Percentiles rank a stretch among this genome's conserved stretches.
These are phyloP conservation scores for Pseudisothecium myosuroides DNA, from an alignment of 225 moss, liverwort and hornwort species.

Conservation along the genomic window DNA sequence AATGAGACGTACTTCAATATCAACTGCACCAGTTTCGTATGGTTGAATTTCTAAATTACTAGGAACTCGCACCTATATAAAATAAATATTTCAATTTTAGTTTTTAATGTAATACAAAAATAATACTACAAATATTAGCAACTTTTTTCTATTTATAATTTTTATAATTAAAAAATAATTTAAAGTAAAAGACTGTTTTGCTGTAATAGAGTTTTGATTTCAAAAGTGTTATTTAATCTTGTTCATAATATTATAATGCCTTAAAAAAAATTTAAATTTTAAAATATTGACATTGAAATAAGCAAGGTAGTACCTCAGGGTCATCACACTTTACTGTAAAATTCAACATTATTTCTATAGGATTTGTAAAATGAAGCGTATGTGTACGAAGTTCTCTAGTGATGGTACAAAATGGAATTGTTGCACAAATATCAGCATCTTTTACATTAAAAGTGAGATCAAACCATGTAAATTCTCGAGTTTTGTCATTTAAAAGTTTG, in stretches of 20 bases:
- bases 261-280: accelerated
- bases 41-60: slow-evolving; percentile 64
- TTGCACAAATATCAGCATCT: slow-evolving; percentile 43
- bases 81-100: neutral
- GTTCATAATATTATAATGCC: neutral
- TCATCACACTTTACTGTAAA: slow-evolving; percentile 34
- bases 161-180: neutral
- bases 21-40: slow-evolving; percentile 32
- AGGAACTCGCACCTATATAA: slow-evolving; percentile 33
- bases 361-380: slow-evolving; percentile 62
- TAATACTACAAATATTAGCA: neutral
- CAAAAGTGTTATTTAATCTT: neutral
- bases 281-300: neutral
- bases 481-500: slow-evolving; percentile 51
- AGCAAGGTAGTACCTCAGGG: slow-evolving; percentile 7
- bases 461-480: slow-evolving; percentile 61
- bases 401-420: slow-evolving; percentile 42
- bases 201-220: neutral
- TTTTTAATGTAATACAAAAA: neutral
- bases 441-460: slow-evolving; percentile 53
- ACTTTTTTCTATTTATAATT: no score
- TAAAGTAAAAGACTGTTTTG: no score
- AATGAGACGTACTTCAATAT: slow-evolving; percentile 64
- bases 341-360: slow-evolving; percentile 28
- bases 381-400: slow-evolving; percentile 55